These are phyloP conservation scores for Thraustochytrium aureum DNA, from an alignment of 352 stramenopile genomes.

Conservation along the genomic window DNA sequence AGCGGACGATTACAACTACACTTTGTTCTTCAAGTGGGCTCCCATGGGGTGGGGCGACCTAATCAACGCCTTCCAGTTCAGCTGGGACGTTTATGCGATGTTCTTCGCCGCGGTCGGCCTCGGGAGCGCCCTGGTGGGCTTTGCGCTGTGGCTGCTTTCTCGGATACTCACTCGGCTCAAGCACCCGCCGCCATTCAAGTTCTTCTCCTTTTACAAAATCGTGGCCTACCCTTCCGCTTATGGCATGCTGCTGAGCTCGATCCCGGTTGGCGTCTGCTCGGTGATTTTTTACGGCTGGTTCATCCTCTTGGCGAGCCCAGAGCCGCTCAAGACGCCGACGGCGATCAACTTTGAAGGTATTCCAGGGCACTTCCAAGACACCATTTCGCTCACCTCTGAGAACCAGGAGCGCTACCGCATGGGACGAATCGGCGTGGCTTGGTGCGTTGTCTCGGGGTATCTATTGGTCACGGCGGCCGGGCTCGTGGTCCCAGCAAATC, in stretches of 20 bases:
- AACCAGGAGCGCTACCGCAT: constrained; percentile 76
- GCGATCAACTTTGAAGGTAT: constrained; percentile 73
- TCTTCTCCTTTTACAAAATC: constrained; percentile 81
- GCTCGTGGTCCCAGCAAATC: constrained; percentile 75
- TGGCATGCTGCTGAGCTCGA: constrained; percentile 68
- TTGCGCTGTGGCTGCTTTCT: constrained; percentile 89
- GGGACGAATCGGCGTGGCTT: constrained; percentile 74
- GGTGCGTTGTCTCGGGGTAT: constrained; percentile 77
- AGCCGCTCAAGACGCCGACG: constrained; percentile 54
- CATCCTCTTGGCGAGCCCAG: constrained; percentile 46
- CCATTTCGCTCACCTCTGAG: constrained; percentile 72
- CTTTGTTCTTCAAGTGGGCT: constrained; percentile 79
- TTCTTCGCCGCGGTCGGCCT: constrained; percentile 89
- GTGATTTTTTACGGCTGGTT: constrained; percentile 76
- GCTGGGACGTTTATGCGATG: constrained; percentile 85
- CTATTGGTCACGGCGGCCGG: constrained; percentile 66
- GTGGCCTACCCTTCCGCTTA: constrained; percentile 75
- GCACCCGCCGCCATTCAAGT: constrained; percentile 87
- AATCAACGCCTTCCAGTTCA: constrained; percentile 96
- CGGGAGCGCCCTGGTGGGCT: constrained; percentile 76
- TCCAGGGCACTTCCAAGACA: constrained; percentile 79
- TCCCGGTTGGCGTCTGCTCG: constrained; percentile 66
- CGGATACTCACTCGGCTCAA: constrained; percentile 92
- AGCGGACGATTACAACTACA: constrained; percentile 64
- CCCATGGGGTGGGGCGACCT: constrained; percentile 88